These are phyloP conservation scores for Xylogone sp. DNA, from an alignment of 2,329 filamentous ascomycete genomes.

Conservation along the genomic window DNA sequence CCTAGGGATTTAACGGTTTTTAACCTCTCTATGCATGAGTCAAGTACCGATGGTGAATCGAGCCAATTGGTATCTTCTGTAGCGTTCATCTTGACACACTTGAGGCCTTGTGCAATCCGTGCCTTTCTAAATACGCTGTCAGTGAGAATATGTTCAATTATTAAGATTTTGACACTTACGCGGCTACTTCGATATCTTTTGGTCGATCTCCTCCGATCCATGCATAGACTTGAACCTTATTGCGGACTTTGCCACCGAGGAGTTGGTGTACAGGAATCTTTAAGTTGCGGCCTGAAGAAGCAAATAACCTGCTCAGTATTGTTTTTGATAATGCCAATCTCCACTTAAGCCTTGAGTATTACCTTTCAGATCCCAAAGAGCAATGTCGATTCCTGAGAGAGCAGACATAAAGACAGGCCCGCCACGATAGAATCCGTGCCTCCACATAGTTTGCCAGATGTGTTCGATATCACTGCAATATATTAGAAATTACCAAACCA, in stretches of 20 bases:
- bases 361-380: conserved; percentile 55
- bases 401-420: conserved; percentile 60
- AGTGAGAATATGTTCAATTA: neutral
- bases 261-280: conserved; percentile 53
- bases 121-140: conserved; percentile 22
- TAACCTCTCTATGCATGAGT: conserved; percentile 48
- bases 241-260: conserved; percentile 52
- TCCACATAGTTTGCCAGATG: conserved; percentile 56
- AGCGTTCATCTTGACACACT: conserved; percentile 54
- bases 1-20: conserved; percentile 50
- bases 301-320: neutral
- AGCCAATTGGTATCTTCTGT: conserved; percentile 55
- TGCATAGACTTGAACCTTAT: conserved; percentile 51
- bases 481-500: neutral
- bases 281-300: conserved; percentile 40
- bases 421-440: conserved; percentile 55
- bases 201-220: conserved; percentile 57
- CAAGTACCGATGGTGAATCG: conserved; percentile 47
- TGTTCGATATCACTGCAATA: conserved; percentile 46
- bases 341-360: neutral
- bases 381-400: conserved; percentile 57
- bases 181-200: conserved; percentile 44
- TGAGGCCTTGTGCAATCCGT: conserved; percentile 41
- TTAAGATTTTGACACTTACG: conserved; percentile 19
- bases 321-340: neutral